A percentile compares a stretch with the other conserved stretches of the same genome.
phyloP scores from a whole-genome alignment of 2,329 filamentous ascomycete species.

The Camptophora hylomeconis region DNA sequence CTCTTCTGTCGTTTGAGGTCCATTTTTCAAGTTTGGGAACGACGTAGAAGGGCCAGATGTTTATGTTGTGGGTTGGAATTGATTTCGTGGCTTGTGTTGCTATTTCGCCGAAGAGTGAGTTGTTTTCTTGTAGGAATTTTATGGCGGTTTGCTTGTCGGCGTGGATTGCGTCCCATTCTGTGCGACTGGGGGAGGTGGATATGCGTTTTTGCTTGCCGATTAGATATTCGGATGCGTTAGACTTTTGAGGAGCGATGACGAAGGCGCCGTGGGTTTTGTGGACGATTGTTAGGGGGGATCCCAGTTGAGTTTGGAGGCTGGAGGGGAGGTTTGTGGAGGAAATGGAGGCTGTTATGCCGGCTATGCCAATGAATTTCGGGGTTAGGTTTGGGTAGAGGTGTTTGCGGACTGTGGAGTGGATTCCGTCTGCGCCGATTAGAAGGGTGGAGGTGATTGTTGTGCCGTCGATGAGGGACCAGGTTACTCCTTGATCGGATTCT shows the following conservation, averaged over 20 bases:
- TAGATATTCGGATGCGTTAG: slow-evolving; percentile 3
- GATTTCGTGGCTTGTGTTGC: slow-evolving; percentile 6
- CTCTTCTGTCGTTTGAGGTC: slow-evolving; percentile 9
- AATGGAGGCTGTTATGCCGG: slow-evolving; percentile 8
- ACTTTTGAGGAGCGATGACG: slow-evolving; percentile 4
- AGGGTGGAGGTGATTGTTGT: slow-evolving; percentile 14
- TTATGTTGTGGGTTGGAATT: no score
- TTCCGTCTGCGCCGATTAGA: slow-evolving; percentile 19
- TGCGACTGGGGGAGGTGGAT: slow-evolving; percentile 8
- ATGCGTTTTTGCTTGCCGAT: slow-evolving; percentile 1
- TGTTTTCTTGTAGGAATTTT: slow-evolving; percentile 8
- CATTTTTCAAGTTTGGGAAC: slow-evolving; percentile 13
- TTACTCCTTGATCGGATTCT: slow-evolving; percentile 5
- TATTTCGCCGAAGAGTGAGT: slow-evolving; percentile 9
- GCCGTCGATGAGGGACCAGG: slow-evolving; percentile 11
- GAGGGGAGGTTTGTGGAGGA: not conserved
- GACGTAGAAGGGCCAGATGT: slow-evolving; percentile 13
- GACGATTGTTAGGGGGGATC: slow-evolving; percentile 4
- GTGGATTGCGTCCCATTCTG: slow-evolving; percentile 10
- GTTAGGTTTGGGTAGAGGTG: slow-evolving; percentile 6
- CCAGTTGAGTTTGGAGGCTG: not conserved
- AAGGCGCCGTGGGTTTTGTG: slow-evolving; percentile 2
- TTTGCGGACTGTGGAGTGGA: slow-evolving; percentile 14
- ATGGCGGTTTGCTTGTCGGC: slow-evolving; percentile 10
- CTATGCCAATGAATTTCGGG: slow-evolving; percentile 12